These are phyloP conservation scores for Lentinula edodes DNA, from an alignment of 768 basidiomycete species.

Conservation along the genomic window DNA sequence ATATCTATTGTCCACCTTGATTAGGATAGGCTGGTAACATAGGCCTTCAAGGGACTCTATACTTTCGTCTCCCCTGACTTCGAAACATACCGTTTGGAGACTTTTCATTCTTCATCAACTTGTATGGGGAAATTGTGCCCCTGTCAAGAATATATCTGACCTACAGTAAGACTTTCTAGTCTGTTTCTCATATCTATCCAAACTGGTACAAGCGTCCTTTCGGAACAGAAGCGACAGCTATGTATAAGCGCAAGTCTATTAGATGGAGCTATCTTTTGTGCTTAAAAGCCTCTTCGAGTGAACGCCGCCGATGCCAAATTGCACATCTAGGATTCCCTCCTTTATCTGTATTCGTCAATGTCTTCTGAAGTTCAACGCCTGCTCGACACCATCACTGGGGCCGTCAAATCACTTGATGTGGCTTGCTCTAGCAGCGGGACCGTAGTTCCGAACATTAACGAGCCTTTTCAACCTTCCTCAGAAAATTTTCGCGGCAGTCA, in stretches of 20 bases:
- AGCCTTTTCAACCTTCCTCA: slow-evolving; percentile 3
- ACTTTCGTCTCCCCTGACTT: too few relatives aligned
- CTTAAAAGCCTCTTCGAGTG: not conserved
- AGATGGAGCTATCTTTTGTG: not conserved
- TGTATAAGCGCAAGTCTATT: not conserved
- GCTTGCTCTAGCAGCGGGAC: not conserved
- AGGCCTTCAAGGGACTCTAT: too few relatives aligned
- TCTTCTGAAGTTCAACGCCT: slow-evolving; percentile 4
- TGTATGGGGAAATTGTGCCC: not conserved
- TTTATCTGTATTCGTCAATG: not conserved
- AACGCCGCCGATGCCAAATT: slow-evolving; percentile 5
- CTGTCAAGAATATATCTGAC: not conserved
- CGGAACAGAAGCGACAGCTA: slow-evolving; percentile 1
- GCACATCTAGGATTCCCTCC: not conserved
- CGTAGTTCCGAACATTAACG: not conserved
- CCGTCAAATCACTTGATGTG: not conserved
- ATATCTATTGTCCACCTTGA: too few relatives aligned
- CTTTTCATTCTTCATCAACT: not conserved
- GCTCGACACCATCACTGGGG: not conserved
- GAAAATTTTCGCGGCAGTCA: not conserved
- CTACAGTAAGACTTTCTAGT: not conserved
- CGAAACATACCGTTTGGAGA: too few relatives aligned
- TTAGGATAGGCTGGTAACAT: too few relatives aligned
- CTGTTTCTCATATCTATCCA: not conserved
- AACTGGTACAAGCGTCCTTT: not conserved